Percentiles rank a stretch among this genome's conserved stretches.
Evolutionary conservation across 345 rosid genomes (phyloP).

Genomic region (Boechera stricta): DNA sequence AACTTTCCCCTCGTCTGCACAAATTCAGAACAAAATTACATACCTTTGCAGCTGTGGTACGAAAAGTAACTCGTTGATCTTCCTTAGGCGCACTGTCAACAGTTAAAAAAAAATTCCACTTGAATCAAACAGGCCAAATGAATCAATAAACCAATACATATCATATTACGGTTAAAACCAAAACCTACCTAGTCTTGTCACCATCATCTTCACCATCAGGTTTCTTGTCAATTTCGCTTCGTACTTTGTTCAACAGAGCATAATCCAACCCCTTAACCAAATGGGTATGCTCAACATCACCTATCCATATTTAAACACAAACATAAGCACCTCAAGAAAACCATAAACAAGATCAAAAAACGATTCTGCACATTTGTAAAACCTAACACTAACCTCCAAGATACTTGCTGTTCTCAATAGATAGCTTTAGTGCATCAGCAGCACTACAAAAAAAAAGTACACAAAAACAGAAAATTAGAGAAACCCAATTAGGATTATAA

Average conservation of each 20-base stretch:
- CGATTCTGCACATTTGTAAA: not conserved
- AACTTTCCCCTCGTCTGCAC: not conserved
- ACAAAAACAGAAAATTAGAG: not conserved
- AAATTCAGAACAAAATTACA: conserved; percentile 1
- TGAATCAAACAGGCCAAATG: not conserved
- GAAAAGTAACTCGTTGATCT: conserved; percentile 78
- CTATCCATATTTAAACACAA: conserved; percentile 46
- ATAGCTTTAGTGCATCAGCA: conserved; percentile 81
- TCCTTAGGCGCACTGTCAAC: conserved; percentile 65
- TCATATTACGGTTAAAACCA: not conserved
- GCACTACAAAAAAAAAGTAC: conserved; percentile 43
- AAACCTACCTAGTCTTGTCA: conserved; percentile 65
- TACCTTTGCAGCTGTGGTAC: conserved; percentile 91
- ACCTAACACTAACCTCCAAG: conserved; percentile 80
- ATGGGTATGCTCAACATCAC: conserved; percentile 98
- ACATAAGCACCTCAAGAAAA: not conserved
- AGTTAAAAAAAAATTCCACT: not conserved
- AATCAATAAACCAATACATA: not conserved
- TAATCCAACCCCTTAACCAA: conserved; percentile 97
- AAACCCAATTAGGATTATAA: not conserved
- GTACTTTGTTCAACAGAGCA: conserved; percentile 85
- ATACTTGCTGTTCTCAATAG: conserved; percentile 98
- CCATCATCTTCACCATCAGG: conserved; percentile 75
- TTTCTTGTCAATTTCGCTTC: conserved; percentile 94
- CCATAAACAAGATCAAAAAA: not conserved